phyloP scores from a whole-genome alignment of 495 filamentous ascomycete genomes.

The Trichoderma virens region DNA sequence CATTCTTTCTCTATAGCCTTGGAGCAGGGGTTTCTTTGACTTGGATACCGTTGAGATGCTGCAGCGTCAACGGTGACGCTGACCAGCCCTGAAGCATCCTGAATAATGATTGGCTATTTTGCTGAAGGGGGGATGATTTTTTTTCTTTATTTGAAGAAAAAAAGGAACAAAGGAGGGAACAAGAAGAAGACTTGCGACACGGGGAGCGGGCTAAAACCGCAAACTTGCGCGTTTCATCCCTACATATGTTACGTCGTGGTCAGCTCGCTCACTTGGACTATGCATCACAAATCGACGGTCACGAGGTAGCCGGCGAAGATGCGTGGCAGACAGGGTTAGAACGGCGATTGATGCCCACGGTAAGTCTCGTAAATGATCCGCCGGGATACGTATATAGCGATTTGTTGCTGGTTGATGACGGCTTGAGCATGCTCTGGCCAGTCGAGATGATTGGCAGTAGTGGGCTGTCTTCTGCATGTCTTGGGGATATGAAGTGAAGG shows the following conservation, averaged over 20 bases:
- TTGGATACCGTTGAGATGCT: not conserved
- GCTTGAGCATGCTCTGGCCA: not conserved
- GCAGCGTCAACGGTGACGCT: not conserved
- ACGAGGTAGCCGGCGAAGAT: not conserved
- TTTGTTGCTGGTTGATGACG: not conserved
- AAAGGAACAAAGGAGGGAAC: not conserved
- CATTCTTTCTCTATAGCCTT: not conserved
- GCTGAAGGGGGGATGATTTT: not conserved
- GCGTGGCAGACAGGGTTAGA: not conserved
- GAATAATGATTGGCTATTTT: not conserved
- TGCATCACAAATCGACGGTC: not conserved
- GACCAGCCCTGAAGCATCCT: not conserved
- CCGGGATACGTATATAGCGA: conserved; percentile 10
- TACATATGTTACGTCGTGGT: not conserved
- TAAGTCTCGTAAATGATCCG: conserved; percentile 11
- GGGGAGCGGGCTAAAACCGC: not conserved
- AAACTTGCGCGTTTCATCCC: not conserved
- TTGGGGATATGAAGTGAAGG: not conserved
- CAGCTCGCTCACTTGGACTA: not conserved
- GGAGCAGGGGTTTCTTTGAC: not conserved
- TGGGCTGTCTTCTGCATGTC: not conserved
- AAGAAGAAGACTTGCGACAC: not conserved
- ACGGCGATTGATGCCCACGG: not conserved
- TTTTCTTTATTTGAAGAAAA: not conserved
- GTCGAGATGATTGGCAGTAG: not conserved